Conservation (phyloP, 441 rosid species). For the Capsella rubella region DNA sequence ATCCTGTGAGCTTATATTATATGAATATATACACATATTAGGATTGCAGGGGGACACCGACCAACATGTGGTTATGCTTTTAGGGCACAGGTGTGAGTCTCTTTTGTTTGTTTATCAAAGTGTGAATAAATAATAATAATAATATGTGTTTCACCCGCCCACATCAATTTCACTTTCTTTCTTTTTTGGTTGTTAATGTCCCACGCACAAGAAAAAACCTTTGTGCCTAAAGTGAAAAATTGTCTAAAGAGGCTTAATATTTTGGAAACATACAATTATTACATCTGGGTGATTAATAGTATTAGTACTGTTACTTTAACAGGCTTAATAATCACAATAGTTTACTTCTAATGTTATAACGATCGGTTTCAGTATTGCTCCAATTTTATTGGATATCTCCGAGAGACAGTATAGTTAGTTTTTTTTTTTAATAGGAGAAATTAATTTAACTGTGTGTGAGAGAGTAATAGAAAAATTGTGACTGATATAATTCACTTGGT, state of each 20-base stretch:
- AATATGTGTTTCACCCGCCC: constrained; percentile 51
- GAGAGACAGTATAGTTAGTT: neutral
- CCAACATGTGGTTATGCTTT: constrained; percentile 76
- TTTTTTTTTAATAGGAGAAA: neutral
- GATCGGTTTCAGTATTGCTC: neutral
- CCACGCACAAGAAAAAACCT: constrained; percentile 28
- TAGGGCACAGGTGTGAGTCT: constrained; percentile 62
- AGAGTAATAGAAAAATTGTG: no score
- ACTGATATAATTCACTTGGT: no score
- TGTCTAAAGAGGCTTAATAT: constrained; percentile 30
- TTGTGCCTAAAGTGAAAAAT: constrained; percentile 34
- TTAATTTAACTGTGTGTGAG: neutral
- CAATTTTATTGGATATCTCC: constrained; percentile 21
- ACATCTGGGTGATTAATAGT: neutral
- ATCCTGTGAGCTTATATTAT: constrained; percentile 12
- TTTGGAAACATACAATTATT: constrained; percentile 44
- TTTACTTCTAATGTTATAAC: neutral
- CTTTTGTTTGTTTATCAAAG: constrained; percentile 45
- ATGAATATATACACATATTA: constrained; percentile 24
- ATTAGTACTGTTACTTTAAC: neutral
- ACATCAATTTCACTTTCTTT: constrained; percentile 34
- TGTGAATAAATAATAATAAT: constrained; percentile 27
- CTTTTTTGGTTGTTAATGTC: constrained; percentile 40
- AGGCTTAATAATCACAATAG: neutral
- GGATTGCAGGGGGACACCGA: constrained; percentile 52